phyloP scores from a whole-genome alignment of 169 alveolate genomes.

The Plasmodium falciparum region DNA sequence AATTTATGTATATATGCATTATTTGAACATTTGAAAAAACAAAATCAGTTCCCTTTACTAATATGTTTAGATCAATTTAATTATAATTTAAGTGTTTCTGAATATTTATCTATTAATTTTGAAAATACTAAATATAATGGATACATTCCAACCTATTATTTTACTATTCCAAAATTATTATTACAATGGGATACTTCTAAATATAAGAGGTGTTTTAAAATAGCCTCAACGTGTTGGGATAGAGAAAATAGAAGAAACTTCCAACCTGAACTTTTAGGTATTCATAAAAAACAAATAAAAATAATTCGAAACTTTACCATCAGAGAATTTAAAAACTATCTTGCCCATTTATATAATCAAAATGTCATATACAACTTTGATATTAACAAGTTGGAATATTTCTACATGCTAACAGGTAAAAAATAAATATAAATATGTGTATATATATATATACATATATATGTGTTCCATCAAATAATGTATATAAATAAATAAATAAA shows the following conservation, averaged over 20 bases:
- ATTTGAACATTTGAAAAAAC: slow-evolving; percentile 85
- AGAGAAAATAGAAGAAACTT: slow-evolving; percentile 80
- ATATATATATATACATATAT: too few species aligned
- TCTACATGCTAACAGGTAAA: slow-evolving; percentile 86
- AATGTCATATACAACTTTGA: slow-evolving; percentile 84
- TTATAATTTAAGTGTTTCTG: slow-evolving; percentile 81
- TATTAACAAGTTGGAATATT: slow-evolving; percentile 82
- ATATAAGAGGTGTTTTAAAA: slow-evolving; percentile 82
- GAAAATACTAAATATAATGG: slow-evolving; percentile 86
- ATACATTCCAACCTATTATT: slow-evolving; percentile 86
- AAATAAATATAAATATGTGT: too few species aligned
- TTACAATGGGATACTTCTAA: slow-evolving; percentile 80
- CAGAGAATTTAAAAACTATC: slow-evolving; percentile 83
- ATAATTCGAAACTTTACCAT: slow-evolving; percentile 84
- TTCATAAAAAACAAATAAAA: slow-evolving; percentile 81
- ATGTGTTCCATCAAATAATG: too few species aligned
- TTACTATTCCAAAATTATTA: slow-evolving; percentile 85
- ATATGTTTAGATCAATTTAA: slow-evolving; percentile 77
- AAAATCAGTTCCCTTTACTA: slow-evolving; percentile 81
- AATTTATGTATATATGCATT: slow-evolving; percentile 83
- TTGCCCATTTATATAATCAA: slow-evolving; percentile 79
- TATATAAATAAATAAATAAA: too few species aligned
- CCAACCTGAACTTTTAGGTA: slow-evolving; percentile 83
- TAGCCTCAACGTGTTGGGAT: slow-evolving; percentile 84
- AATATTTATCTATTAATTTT: slow-evolving; percentile 84